A percentile compares a stretch with the other conserved stretches of the same genome.
Evolutionary conservation across 2,329 filamentous ascomycete species (phyloP).

Genomic region (Akanthomyces muscarius): DNA sequence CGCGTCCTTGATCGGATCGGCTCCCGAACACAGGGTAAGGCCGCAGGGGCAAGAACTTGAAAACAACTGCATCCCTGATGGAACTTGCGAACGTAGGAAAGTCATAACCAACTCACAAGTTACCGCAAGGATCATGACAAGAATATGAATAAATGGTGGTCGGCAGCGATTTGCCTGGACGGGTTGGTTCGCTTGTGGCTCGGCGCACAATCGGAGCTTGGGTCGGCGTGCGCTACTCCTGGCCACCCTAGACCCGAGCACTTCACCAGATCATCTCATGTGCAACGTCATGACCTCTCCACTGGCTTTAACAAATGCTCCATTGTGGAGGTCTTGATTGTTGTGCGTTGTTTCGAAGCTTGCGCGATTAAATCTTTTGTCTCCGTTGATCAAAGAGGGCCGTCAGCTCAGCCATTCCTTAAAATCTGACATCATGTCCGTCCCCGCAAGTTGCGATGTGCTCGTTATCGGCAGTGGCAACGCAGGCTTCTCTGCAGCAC

Average conservation of each 20-base stretch:
- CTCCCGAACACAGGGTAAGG: not conserved
- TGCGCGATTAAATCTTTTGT: conserved; percentile 8
- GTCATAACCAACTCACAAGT: not conserved
- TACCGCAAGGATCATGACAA: not conserved
- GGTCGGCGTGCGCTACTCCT: not conserved
- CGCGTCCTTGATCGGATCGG: conserved; percentile 11
- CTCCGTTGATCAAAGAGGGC: not conserved
- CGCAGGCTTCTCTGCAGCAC: conserved; percentile 58
- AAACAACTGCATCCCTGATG: not conserved
- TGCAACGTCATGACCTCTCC: not conserved
- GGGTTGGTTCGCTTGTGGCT: not conserved
- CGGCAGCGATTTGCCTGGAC: not conserved
- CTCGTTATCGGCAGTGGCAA: conserved; percentile 61
- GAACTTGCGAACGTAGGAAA: not conserved
- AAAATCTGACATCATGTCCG: not conserved
- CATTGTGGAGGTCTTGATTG: not conserved
- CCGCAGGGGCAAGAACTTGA: not conserved
- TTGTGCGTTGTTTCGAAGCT: not conserved
- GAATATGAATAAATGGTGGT: not conserved
- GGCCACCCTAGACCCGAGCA: conserved; percentile 5
- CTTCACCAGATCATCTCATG: conserved; percentile 1
- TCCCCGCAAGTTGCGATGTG: conserved; percentile 28
- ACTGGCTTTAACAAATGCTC: not conserved
- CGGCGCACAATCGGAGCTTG: conserved; percentile 9
- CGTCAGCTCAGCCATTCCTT: not conserved